A percentile compares a stretch with the other conserved stretches of the same genome.
Evolutionary conservation across 495 filamentous ascomycete species (phyloP).

Genomic region (Lasiosphaeria ovina): DNA sequence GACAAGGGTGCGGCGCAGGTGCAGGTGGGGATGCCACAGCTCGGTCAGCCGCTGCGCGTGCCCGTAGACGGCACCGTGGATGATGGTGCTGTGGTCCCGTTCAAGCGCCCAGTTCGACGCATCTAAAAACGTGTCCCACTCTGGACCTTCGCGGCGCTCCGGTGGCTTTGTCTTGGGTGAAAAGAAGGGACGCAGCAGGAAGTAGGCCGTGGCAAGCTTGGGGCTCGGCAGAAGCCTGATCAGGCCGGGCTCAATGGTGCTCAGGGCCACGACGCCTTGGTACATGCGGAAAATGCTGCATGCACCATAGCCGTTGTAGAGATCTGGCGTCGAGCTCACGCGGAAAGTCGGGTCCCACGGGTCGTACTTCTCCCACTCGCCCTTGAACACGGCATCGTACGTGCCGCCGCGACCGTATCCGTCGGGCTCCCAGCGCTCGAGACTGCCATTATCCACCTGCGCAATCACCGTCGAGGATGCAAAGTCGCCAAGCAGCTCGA

Average conservation of each 20-base stretch:
- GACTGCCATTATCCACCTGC: slow-evolving; percentile 81
- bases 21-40: slow-evolving; percentile 74
- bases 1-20: slow-evolving; percentile 71
- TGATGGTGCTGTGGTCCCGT: slow-evolving; percentile 49
- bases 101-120: slow-evolving; percentile 58
- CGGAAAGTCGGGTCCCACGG: slow-evolving; percentile 79
- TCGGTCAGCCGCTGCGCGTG: slow-evolving; percentile 77
- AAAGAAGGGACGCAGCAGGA: slow-evolving; percentile 86
- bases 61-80: slow-evolving; percentile 80
- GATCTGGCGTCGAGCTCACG: slow-evolving; percentile 67
- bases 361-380: slow-evolving; percentile 83
- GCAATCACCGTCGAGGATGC: slow-evolving; percentile 52
- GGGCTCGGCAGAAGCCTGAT: slow-evolving; percentile 80
- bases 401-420: slow-evolving; percentile 72
- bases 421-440: slow-evolving; percentile 86
- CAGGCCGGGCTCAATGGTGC: slow-evolving; percentile 74
- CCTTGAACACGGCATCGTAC: slow-evolving; percentile 72
- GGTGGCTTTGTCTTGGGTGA: slow-evolving; percentile 48
- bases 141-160: slow-evolving; percentile 31
- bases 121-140: slow-evolving; percentile 52
- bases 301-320: slow-evolving; percentile 83
- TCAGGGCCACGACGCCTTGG: slow-evolving; percentile 85
- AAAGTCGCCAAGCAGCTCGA: slow-evolving; percentile 45
- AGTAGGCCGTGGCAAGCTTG: slow-evolving; percentile 80
- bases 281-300: slow-evolving; percentile 89